phyloP scores from a whole-genome alignment of 768 basidiomycete genomes.

The Lactarius evosmus region DNA sequence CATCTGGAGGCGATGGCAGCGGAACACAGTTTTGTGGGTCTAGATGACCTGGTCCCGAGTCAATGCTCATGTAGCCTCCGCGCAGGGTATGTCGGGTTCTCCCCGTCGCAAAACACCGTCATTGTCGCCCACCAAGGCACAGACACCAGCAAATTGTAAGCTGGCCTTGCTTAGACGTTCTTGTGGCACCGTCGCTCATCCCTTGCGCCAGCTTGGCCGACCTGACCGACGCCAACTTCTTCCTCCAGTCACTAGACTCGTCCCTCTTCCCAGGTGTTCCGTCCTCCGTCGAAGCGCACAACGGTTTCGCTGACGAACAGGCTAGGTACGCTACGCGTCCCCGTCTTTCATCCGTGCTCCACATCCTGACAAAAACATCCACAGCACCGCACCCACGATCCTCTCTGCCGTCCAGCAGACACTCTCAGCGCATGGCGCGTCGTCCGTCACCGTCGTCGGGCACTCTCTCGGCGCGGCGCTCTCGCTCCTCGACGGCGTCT shows the following conservation, averaged over 20 bases:
- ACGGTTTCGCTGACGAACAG: conserved; percentile 47
- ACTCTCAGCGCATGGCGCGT: background rate
- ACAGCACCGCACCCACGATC: conserved; percentile 8
- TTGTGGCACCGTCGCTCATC: background rate
- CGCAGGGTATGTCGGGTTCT: conserved; percentile 55
- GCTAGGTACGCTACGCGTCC: conserved; percentile 37
- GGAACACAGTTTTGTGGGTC: conserved; percentile 43
- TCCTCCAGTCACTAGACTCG: conserved; percentile 36
- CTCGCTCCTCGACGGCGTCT: conserved; percentile 32
- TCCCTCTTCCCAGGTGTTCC: conserved; percentile 50
- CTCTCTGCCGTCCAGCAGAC: background rate
- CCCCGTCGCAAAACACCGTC: conserved; percentile 37
- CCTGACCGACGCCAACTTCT: conserved; percentile 44
- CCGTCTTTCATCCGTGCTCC: background rate
- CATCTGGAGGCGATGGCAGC: conserved; percentile 47
- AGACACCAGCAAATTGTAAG: conserved; percentile 35
- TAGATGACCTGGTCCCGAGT: too few relatives aligned
- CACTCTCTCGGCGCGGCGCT: conserved; percentile 30
- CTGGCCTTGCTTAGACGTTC: background rate
- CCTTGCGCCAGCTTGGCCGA: conserved; percentile 33
- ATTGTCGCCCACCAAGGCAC: conserved; percentile 43
- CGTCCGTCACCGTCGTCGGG: conserved; percentile 20
- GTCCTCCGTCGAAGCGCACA: conserved; percentile 43
- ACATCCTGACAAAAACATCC: background rate
- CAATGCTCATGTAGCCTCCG: background rate